Evolutionary conservation across 139 green algal genomes (phyloP), one percentile per base, ranked within the genome.

Genomic region (Limnomonas spitsbergensis): DNA sequence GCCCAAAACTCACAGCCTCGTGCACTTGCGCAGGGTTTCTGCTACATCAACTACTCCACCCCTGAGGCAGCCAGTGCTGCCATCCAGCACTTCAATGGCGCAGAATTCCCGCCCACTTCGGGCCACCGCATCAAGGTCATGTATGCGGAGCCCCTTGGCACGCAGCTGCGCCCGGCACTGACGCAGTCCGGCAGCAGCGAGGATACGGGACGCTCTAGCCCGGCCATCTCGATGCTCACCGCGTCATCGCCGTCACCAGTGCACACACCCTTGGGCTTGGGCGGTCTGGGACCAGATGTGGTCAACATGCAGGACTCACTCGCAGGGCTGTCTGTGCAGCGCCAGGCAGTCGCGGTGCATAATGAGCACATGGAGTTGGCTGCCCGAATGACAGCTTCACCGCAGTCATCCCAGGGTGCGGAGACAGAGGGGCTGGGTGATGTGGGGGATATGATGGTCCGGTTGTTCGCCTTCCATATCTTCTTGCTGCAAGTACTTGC

Each of bases 31-130:
- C 36, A 95, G 90, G 93, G 93, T 35, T 97, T 94, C 86, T 88
- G 82, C 81, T 97, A 96, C 78, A 89, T 97, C 39, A 94, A 94
- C 78, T 97, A 95, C 84, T 88, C 82, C 27, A 92, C 86, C 14
- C 84, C 83, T 6, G 89, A 91, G 39, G 82, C 88, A 1, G 93
- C 93, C 1, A 84, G 83, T 1, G 81, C 87, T 2, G 93, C 93
- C 3, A 79, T 95, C 67, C 79, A 86, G 39, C 84, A 92, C 38
- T 87, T 97, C 31, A 94, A 97, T 81, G 93, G 93, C 61, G 88
- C 90, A 2, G 93, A 97, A 81, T 96, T 93, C 81, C 93, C 93
- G 1, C 83, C 88, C 0, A 80, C 84, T 67, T 90, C 86, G 0
- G 91, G 92, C 40, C 91, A 90, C 82, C 79, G 84, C 40, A 85